Evolutionary conservation across 345 rosid genomes (phyloP).

Genomic region (Brassica cretica): DNA sequence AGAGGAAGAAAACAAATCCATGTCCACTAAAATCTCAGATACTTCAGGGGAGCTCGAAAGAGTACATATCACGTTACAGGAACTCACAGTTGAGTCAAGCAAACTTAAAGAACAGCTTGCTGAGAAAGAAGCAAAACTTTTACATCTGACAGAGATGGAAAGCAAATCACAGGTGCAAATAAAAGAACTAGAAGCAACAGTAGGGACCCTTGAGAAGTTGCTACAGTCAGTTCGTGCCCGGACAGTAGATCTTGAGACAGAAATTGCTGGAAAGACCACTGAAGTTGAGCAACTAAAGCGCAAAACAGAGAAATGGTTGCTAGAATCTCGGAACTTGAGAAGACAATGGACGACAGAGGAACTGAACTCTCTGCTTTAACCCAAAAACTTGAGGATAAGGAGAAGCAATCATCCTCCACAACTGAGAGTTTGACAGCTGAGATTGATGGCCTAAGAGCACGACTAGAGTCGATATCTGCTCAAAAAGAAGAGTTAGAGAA

Average conservation of each 20-base stretch:
- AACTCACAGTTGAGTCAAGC: slow-evolving; percentile 47
- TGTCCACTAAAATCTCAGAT: slow-evolving; percentile 51
- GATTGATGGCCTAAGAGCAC: slow-evolving; percentile 44
- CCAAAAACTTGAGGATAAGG: slow-evolving; percentile 58
- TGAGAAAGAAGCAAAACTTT: slow-evolving; percentile 54
- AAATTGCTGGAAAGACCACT: slow-evolving; percentile 48
- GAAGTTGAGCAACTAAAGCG: slow-evolving; percentile 49
- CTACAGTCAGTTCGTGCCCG: too few relatives aligned
- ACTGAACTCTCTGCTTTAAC: slow-evolving; percentile 48
- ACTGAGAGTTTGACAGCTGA: slow-evolving; percentile 57
- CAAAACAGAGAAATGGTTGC: slow-evolving; percentile 48
- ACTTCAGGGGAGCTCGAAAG: slow-evolving; percentile 50
- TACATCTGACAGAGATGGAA: slow-evolving; percentile 50
- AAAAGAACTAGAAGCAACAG: slow-evolving; percentile 34
- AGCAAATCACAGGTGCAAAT: slow-evolving; percentile 46
- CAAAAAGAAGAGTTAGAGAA: slow-evolving; percentile 71
- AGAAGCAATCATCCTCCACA: slow-evolving; percentile 53
- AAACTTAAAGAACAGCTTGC: slow-evolving; percentile 47
- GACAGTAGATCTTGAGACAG: slow-evolving; percentile 50
- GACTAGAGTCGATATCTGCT: slow-evolving; percentile 42
- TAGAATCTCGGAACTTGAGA: slow-evolving; percentile 56
- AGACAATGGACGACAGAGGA: slow-evolving; percentile 47
- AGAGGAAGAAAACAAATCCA: slow-evolving; percentile 57
- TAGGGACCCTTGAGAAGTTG: slow-evolving; percentile 52
- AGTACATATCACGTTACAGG: slow-evolving; percentile 45